Conservation (phyloP, 768 basidiomycete genomes). For the Kwoniella botswanensis region DNA sequence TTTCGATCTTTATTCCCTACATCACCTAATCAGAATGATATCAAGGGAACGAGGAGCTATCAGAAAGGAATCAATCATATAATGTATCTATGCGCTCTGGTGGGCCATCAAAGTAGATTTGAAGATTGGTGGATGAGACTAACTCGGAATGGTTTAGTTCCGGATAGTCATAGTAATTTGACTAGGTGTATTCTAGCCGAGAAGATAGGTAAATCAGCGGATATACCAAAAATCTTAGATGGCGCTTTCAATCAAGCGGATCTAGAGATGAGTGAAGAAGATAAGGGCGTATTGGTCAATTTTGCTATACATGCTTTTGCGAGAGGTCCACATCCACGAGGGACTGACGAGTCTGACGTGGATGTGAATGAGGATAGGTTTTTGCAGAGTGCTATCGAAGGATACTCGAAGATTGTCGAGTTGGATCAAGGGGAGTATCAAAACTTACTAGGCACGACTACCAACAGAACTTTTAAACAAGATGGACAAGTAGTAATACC, state of each 20-base stretch:
- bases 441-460: conserved; percentile 9
- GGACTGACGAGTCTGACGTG: no score
- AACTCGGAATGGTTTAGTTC: background rate
- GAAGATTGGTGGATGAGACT: conserved; percentile 27
- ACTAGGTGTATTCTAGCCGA: conserved; percentile 33
- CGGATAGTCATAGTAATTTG: conserved; percentile 36
- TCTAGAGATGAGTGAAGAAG: background rate
- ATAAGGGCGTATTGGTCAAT: conserved; percentile 38
- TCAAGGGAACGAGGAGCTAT: background rate
- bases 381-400: conserved; percentile 39
- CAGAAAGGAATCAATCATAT: conserved; percentile 33
- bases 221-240: conserved; percentile 16
- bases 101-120: conserved; percentile 20
- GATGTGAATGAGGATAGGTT: conserved; percentile 9
- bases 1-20: conserved; percentile 16
- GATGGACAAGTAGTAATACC: conserved; percentile 18
- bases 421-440: conserved; percentile 5
- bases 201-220: conserved; percentile 13
- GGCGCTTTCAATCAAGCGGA: conserved; percentile 3
- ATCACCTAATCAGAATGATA: background rate
- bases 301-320: conserved; percentile 38
- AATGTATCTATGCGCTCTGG: conserved; percentile 43
- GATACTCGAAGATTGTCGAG: conserved; percentile 22
- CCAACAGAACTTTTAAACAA: background rate
- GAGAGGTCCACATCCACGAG: background rate